Percentiles rank a stretch among this genome's conserved stretches.
phyloP scores from a whole-genome alignment of 2,329 filamentous ascomycete genomes.

The Alternaria novae-zelandiae region DNA sequence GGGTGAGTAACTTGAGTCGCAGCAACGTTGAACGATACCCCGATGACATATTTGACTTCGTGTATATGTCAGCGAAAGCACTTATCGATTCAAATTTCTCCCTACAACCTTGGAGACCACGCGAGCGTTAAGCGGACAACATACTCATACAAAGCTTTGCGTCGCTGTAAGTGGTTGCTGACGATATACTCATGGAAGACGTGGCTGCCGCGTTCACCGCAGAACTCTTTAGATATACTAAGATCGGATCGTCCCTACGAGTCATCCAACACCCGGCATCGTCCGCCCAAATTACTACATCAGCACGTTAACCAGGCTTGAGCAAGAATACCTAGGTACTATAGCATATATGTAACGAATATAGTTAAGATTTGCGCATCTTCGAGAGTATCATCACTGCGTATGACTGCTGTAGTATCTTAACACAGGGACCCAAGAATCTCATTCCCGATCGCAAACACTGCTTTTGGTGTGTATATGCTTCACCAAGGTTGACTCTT shows the following conservation, averaged over 20 bases:
- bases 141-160: not conserved
- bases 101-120: not conserved
- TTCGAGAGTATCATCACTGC: not conserved
- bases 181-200: not conserved
- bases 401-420: not conserved
- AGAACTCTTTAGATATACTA: not conserved
- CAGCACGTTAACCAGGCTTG: not conserved
- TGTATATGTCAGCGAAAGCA: not conserved
- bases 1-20: too few species aligned
- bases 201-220: accelerated
- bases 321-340: not conserved
- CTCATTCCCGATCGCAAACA: accelerated
- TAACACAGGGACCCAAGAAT: not conserved
- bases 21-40: too few species aligned
- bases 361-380: not conserved
- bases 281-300: not conserved
- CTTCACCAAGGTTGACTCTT: not conserved
- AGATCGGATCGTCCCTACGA: not conserved
- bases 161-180: not conserved
- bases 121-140: accelerated
- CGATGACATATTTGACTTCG: not conserved
- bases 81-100: accelerated
- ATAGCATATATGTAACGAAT: not conserved
- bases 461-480: not conserved
- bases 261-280: not conserved